These are phyloP conservation scores for Cercospora janseana DNA, from an alignment of 2,329 filamentous ascomycete species.

Conservation along the genomic window DNA sequence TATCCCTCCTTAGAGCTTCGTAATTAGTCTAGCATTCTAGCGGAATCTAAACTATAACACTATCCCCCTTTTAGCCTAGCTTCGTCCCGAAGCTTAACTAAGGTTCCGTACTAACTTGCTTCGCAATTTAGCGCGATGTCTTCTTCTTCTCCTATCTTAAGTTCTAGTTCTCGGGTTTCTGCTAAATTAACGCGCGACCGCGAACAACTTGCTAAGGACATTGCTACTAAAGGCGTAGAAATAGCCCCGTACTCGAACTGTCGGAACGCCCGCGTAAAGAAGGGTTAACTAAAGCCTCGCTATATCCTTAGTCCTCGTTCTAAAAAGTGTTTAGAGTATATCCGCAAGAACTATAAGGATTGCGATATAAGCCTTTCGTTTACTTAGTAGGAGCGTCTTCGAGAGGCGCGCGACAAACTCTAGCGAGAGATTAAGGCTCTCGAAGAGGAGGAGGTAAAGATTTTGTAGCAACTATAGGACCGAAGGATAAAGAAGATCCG, in stretches of 20 bases:
- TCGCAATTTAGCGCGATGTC: too few species aligned
- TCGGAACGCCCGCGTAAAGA: neutral
- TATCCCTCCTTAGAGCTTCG: too few species aligned
- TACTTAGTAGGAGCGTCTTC: neutral
- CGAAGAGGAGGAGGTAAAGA: neutral
- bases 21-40: too few species aligned
- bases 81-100: neutral
- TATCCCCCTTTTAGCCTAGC: slow-evolving; percentile 8
- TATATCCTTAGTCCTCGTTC: neutral
- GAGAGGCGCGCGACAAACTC: neutral
- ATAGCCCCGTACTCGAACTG: neutral
- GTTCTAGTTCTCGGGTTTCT: too few species aligned
- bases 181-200: too few species aligned
- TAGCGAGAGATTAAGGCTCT: neutral
- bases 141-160: too few species aligned
- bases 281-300: neutral
- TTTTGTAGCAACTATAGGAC: neutral
- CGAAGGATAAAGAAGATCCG: neutral
- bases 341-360: neutral
- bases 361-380: neutral
- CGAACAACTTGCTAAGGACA: too few species aligned
- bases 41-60: slow-evolving; percentile 4
- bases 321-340: neutral
- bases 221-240: too few species aligned
- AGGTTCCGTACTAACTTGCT: too few species aligned